Evolutionary conservation across 495 filamentous ascomycete genomes (phyloP).

Genomic region (Daldinia decipiens): DNA sequence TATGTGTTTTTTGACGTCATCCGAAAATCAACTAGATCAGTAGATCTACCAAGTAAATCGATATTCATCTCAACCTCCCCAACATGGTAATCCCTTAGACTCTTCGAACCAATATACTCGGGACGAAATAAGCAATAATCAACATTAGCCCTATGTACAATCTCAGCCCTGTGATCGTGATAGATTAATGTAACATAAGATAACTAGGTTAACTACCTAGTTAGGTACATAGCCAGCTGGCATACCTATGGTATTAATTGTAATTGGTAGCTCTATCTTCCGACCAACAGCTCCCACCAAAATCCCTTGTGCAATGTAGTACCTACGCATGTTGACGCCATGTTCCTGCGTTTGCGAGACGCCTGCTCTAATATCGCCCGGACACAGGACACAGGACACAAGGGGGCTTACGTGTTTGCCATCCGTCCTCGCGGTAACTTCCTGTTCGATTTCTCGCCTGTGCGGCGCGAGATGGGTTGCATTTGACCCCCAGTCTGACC

Average conservation of each 20-base stretch:
- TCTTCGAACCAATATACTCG: not conserved
- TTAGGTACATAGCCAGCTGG: not conserved
- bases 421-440: constrained; percentile 15
- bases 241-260: no score
- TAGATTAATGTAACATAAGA: constrained; percentile 5
- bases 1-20: not conserved
- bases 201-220: no score
- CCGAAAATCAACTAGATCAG: not conserved
- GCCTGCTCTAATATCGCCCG: not conserved
- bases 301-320: not conserved
- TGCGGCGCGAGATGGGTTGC: constrained; percentile 8
- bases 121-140: not conserved
- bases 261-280: not conserved
- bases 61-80: not conserved
- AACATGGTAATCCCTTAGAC: not conserved
- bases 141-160: not conserved
- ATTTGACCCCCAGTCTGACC: constrained; percentile 33
- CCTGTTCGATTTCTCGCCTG: constrained; percentile 1
- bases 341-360: constrained; percentile 2
- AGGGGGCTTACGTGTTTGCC: constrained; percentile 23
- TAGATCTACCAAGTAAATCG: not conserved
- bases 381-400: not conserved
- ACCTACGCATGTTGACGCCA: constrained; percentile 22
- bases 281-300: not conserved
- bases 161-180: not conserved